These are phyloP conservation scores for Mycena chlorophos DNA, from an alignment of 768 basidiomycete species.

Conservation along the genomic window DNA sequence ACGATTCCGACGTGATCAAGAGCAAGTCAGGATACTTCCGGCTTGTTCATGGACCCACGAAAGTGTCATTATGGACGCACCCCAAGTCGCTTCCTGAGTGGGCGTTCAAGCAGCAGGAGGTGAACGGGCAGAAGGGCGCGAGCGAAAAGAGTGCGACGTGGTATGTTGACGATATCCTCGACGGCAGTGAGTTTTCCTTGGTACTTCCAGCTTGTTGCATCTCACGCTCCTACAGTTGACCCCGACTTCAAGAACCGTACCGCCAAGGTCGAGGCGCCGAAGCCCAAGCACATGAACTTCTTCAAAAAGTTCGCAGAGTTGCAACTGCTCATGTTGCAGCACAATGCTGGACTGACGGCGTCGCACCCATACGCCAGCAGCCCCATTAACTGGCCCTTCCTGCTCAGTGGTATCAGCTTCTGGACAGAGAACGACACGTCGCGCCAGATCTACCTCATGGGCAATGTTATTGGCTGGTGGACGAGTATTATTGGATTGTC, in stretches of 20 bases:
- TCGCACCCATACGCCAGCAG: conserved; percentile 94
- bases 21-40: conserved; percentile 93
- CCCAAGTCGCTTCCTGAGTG: conserved; percentile 85
- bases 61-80: conserved; percentile 94
- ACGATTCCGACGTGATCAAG: conserved; percentile 83
- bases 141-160: conserved; percentile 81
- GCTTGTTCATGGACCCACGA: conserved; percentile 84
- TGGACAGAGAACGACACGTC: conserved; percentile 88
- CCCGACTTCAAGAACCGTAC: conserved; percentile 58
- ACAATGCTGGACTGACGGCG: conserved; percentile 98
- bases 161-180: conserved; percentile 83
- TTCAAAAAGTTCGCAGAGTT: conserved; percentile 94
- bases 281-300: conserved; percentile 84
- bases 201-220: background rate
- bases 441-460: conserved; percentile 95
- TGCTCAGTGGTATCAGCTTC: conserved; percentile 94
- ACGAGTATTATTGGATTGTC: conserved; percentile 82
- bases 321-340: conserved; percentile 94
- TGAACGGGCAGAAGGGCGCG: conserved; percentile 95
- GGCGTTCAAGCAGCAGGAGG: conserved; percentile 96
- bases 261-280: conserved; percentile 53
- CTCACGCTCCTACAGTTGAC: conserved; percentile 39
- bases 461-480: conserved; percentile 96
- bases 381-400: conserved; percentile 99
- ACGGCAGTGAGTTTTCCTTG: conserved; percentile 56